Evolutionary conservation across 2,329 filamentous ascomycete genomes (phyloP).

Genomic region (Emmonsiellopsis sp.): DNA sequence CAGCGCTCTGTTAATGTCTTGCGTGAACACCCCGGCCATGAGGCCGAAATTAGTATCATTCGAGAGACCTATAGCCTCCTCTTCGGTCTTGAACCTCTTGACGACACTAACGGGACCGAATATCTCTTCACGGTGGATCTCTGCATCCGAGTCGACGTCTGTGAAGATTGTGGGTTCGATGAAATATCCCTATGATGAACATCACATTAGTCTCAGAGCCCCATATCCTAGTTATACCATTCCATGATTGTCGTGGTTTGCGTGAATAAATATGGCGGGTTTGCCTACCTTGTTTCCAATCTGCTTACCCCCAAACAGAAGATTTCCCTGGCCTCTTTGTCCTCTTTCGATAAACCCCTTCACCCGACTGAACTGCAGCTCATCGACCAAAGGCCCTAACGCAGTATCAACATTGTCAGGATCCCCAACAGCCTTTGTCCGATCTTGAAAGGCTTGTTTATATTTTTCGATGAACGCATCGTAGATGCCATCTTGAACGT

Average conservation of each 20-base stretch:
- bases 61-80: constrained; percentile 26
- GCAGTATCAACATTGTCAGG: constrained; percentile 70
- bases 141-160: constrained; percentile 23
- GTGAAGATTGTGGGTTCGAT: constrained; percentile 39
- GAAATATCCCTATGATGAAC: not conserved
- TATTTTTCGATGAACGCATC: constrained; percentile 76
- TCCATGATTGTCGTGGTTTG: too few relatives aligned
- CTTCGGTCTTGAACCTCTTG: constrained; percentile 24
- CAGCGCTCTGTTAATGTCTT: constrained; percentile 26
- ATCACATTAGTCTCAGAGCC: too few relatives aligned
- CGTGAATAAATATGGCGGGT: not conserved
- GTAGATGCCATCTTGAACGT: constrained; percentile 78
- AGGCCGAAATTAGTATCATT: constrained; percentile 33
- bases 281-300: constrained; percentile 3
- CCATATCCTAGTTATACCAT: too few relatives aligned
- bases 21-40: constrained; percentile 30
- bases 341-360: constrained; percentile 67
- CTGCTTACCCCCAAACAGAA: constrained; percentile 18
- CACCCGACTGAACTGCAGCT: constrained; percentile 81
- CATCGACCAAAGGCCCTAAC: constrained; percentile 79
- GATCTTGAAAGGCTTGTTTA: constrained; percentile 57
- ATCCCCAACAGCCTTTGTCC: constrained; percentile 57
- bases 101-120: constrained; percentile 27
- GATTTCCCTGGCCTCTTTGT: constrained; percentile 42
- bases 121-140: constrained; percentile 31